phyloP scores from a whole-genome alignment of 1,284 basidiomycete genomes.

The Fomitiporia mediterranea region DNA sequence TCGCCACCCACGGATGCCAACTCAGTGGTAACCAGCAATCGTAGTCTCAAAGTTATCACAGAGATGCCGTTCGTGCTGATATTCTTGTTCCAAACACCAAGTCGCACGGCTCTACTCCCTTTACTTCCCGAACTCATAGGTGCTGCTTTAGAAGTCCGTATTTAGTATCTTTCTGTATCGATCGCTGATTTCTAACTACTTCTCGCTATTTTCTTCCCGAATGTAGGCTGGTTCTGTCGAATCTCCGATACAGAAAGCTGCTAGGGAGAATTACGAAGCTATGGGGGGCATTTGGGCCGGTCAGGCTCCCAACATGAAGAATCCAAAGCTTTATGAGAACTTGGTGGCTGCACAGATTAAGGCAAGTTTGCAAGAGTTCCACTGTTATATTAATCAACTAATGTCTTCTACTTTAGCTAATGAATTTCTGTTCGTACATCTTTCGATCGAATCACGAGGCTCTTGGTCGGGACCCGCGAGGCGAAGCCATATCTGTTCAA shows the following conservation, averaged over 20 bases:
- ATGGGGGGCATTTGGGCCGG: constrained; percentile 85
- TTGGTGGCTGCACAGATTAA: constrained; percentile 94
- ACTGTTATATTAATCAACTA: neutral
- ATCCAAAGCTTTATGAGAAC: constrained; percentile 79
- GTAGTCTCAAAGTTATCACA: constrained; percentile 92
- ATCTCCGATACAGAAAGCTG: constrained; percentile 83
- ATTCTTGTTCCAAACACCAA: constrained; percentile 76
- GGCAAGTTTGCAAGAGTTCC: constrained; percentile 35
- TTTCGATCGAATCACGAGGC: constrained; percentile 70
- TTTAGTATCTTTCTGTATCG: constrained; percentile 30
- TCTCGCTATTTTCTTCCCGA: too few species aligned
- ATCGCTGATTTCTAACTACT: neutral
- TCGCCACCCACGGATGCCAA: constrained; percentile 54
- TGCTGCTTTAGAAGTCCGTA: constrained; percentile 63
- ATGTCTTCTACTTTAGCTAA: constrained; percentile 51
- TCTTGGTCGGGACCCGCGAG: constrained; percentile 59
- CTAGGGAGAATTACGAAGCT: constrained; percentile 75
- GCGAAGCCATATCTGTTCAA: constrained; percentile 78
- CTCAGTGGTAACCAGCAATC: constrained; percentile 60
- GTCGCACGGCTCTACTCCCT: constrained; percentile 63
- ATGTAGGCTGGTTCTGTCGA: constrained; percentile 70
- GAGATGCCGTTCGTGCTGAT: constrained; percentile 95
- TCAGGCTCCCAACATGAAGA: constrained; percentile 74
- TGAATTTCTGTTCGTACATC: constrained; percentile 92
- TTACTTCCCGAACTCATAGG: constrained; percentile 73